Conservation (phyloP, 225 moss, liverwort and hornwort genomes). For the Marchantia polymorpha region DNA sequence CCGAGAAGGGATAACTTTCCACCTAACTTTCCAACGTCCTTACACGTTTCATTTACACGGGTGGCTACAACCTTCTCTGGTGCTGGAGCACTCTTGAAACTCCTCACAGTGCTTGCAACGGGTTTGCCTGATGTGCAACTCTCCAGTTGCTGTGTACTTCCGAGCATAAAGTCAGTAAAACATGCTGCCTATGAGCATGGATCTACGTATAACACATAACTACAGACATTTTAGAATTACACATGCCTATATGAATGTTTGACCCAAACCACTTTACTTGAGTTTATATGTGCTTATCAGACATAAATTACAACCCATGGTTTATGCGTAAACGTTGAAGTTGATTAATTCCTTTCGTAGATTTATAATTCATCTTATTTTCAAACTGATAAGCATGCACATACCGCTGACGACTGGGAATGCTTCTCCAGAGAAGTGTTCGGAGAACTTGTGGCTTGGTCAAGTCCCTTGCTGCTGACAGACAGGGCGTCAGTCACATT, state of each 20-base stretch:
- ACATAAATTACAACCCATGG: too few species aligned
- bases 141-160: constrained; percentile 16
- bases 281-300: too few species aligned
- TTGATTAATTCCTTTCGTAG: too few species aligned
- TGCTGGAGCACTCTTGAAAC: constrained; percentile 1
- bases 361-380: background rate
- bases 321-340: too few species aligned
- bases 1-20: constrained; percentile 16
- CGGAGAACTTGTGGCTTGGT: constrained; percentile 18
- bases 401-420: constrained; percentile 25
- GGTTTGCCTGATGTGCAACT: constrained; percentile 6
- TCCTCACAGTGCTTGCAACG: constrained; percentile 11
- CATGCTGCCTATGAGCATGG: background rate
- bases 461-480: constrained; percentile 31
- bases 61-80: background rate
- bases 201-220: background rate
- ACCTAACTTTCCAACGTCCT: constrained; percentile 7
- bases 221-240: too few species aligned
- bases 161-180: background rate
- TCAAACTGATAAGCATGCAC: constrained; percentile 5
- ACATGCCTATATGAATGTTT: too few species aligned
- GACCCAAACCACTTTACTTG: too few species aligned
- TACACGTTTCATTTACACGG: constrained; percentile 5
- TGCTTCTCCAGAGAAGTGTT: background rate
- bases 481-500: constrained; percentile 3